These are phyloP conservation scores for Neurospora sp. DNA, from an alignment of 495 filamentous ascomycete genomes.

Conservation along the genomic window DNA sequence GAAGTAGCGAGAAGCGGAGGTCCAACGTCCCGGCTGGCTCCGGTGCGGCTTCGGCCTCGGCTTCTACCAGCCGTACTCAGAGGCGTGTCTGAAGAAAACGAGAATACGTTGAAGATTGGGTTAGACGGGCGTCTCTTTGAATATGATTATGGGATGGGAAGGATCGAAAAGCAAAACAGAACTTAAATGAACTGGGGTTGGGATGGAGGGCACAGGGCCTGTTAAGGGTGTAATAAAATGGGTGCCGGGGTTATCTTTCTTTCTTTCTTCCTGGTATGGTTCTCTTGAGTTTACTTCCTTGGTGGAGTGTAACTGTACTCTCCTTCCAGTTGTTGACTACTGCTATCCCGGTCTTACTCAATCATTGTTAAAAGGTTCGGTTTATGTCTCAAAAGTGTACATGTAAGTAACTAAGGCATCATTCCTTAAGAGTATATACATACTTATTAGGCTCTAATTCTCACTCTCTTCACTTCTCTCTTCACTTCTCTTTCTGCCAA, in stretches of 20 bases:
- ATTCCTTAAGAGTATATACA: not conserved
- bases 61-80: not conserved
- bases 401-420: not conserved
- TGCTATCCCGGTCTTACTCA: not conserved
- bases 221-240: not conserved
- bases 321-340: not conserved
- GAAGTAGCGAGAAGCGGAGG: not conserved
- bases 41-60: not conserved
- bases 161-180: not conserved
- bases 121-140: not conserved
- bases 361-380: not conserved
- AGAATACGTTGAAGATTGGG: not conserved
- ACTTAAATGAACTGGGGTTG: not conserved
- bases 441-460: not conserved
- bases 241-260: not conserved
- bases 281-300: not conserved
- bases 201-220: not conserved
- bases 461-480: not conserved
- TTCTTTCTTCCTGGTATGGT: not conserved
- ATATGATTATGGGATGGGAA: not conserved
- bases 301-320: not conserved
- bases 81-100: not conserved
- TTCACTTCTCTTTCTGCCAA: not conserved
- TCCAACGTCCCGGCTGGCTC: not conserved
- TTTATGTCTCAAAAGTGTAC: not conserved